A percentile compares a stretch with the other conserved stretches of the same genome.
Conservation (phyloP, 2,329 filamentous ascomycete genomes). For the Xylaria sp. region DNA sequence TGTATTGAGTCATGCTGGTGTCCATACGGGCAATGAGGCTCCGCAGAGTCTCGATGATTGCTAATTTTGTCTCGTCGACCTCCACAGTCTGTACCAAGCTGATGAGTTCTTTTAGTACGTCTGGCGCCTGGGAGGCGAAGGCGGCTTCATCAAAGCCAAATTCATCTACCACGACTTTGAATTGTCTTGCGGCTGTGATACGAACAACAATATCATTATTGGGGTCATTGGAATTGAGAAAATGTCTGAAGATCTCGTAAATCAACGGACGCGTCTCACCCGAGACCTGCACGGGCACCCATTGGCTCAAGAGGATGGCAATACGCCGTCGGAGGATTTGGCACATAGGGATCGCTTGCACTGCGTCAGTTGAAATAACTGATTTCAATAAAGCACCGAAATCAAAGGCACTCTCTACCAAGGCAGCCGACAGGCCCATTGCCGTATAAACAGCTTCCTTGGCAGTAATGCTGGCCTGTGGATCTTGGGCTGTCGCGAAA, state of each 20-base stretch:
- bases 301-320: conserved; percentile 88
- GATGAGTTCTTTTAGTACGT: conserved; percentile 78
- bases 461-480: conserved; percentile 73
- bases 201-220: conserved; percentile 92
- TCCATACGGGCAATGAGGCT: conserved; percentile 85
- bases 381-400: conserved; percentile 83
- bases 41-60: conserved; percentile 85
- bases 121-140: conserved; percentile 81
- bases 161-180: conserved; percentile 83
- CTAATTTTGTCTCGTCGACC: conserved; percentile 88
- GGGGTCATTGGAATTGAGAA: conserved; percentile 79
- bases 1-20: conserved; percentile 71
- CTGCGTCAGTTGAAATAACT: conserved; percentile 81
- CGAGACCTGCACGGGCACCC: conserved; percentile 82
- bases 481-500: conserved; percentile 79
- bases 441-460: conserved; percentile 97
- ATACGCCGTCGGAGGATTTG: conserved; percentile 88
- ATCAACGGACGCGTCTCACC: conserved; percentile 75
- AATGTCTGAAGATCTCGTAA: conserved; percentile 88
- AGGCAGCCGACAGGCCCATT: conserved; percentile 83
- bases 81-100: conserved; percentile 81
- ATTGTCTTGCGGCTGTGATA: conserved; percentile 87
- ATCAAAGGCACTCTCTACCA: conserved; percentile 78
- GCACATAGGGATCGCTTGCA: conserved; percentile 68
- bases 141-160: conserved; percentile 79